Base-by-base conservation (phyloP, 257 asterid genomes). In the Henckelia pumila region DNA sequence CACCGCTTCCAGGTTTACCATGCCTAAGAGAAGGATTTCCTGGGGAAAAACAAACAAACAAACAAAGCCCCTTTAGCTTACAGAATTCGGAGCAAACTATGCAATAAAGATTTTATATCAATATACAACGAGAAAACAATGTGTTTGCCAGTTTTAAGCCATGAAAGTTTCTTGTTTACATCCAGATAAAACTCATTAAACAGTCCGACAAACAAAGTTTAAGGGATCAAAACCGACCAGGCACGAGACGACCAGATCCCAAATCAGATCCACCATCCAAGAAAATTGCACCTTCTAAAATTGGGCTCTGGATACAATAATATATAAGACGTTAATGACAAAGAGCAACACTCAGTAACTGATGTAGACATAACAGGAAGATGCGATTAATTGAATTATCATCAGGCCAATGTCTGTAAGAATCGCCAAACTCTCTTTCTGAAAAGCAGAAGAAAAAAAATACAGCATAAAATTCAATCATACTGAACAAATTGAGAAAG, bases 181-280 rank as follows among this genome's bases (percentile, higher is more conserved):
- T 44, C 14, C 19, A 44, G 52, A 44, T 14, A 44, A 14, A 5
- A 37, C 61, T 23, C 32, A 9, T 8, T 24, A 23, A 58, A 25
- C 20, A 25, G 21, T 14, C 19, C 0, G 7, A 14, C 19, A 44
- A 44, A 44, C 52, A 14, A 37, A 4, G 52, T 44, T 14, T 44
- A 44, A 44, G 52, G 14, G 52, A 14, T 71, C 35, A 64, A 52
- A 70, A 86, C 96, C 75, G 66, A 89, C 98, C 96, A 53, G 98
- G 98, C 52, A 92, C 98, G 66, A 83, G 97, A 64, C 86, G 95
- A 40, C 92, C 94, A 69, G 98, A 84, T 76, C 96, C 87, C 85
- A 88, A 70, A 81, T 89, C 98, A 62, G 98, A 80, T 72, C 97
- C 98, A 66, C 95, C 81, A 67, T 92, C 98, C 74, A 92, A 74